A percentile compares a stretch with the other conserved stretches of the same genome.
Evolutionary conservation across 441 rosid species (phyloP).

Genomic region (Kokia cookei): DNA sequence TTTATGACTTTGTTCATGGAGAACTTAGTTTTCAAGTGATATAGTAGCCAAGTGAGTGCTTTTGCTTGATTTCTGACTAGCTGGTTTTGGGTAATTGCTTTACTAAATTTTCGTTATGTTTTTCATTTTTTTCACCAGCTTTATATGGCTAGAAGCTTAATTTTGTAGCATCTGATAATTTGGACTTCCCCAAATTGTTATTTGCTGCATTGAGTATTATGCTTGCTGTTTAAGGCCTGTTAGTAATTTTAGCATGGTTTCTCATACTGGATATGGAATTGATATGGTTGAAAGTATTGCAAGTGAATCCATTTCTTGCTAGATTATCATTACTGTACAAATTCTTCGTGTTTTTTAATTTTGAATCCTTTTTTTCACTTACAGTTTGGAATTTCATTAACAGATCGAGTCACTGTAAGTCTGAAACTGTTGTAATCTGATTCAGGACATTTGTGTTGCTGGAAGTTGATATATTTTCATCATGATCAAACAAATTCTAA

Average conservation of each 20-base stretch:
- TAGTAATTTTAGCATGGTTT: neutral
- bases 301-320: slow-evolving; percentile 5
- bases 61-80: slow-evolving; percentile 1
- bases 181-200: neutral
- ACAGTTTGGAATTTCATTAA: neutral
- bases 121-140: neutral
- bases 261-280: too few relatives aligned
- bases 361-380: neutral
- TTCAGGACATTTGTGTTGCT: slow-evolving; percentile 19
- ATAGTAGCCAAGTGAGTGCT: neutral
- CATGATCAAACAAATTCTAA: slow-evolving; percentile 74
- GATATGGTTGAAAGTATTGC: neutral
- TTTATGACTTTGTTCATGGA: neutral
- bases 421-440: neutral
- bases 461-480: slow-evolving; percentile 21
- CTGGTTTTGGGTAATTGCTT: neutral
- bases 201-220: neutral
- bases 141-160: neutral
- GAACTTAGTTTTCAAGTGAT: slow-evolving; percentile 2
- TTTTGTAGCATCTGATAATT: neutral
- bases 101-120: neutral
- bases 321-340: neutral
- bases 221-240: neutral
- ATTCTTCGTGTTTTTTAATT: neutral
- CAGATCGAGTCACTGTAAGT: neutral